Percentiles rank a stretch among this genome's conserved stretches.
Conservation (phyloP, 495 filamentous ascomycete species). For the Penicillium canescens region DNA sequence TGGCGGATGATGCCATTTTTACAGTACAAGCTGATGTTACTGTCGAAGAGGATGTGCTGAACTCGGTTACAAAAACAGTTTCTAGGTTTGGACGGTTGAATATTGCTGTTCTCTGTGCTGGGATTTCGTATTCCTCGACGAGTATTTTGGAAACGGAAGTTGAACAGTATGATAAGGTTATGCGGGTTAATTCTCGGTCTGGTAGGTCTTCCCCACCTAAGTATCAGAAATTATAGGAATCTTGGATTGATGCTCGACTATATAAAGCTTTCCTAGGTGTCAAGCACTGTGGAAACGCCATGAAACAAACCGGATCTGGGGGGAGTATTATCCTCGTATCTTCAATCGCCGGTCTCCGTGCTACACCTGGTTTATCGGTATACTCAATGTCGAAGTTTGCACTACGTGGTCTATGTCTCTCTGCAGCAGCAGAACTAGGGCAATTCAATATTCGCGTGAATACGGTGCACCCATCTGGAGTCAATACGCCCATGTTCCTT, state of each 20-base stretch:
- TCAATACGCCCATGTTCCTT: slow-evolving; percentile 18
- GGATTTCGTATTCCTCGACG: slow-evolving; percentile 16
- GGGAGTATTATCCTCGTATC: slow-evolving; percentile 21
- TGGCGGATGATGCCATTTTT: slow-evolving; percentile 7
- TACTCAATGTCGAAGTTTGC: slow-evolving; percentile 22
- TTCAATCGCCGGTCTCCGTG: slow-evolving; percentile 23
- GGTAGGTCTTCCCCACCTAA: slow-evolving; percentile 5
- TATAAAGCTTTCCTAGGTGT: slow-evolving; percentile 10
- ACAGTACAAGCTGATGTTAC: slow-evolving; percentile 22
- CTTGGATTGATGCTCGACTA: neutral
- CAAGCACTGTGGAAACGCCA: slow-evolving; percentile 14
- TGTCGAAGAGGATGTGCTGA: slow-evolving; percentile 13
- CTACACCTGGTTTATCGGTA: slow-evolving; percentile 17
- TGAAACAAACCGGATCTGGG: slow-evolving; percentile 16
- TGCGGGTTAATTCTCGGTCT: slow-evolving; percentile 20
- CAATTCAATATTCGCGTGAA: slow-evolving; percentile 22
- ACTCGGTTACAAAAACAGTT: slow-evolving; percentile 5
- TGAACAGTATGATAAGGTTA: slow-evolving; percentile 19
- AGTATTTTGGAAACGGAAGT: slow-evolving; percentile 19
- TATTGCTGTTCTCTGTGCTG: slow-evolving; percentile 15
- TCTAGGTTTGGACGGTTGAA: slow-evolving; percentile 16
- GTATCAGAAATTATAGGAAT: neutral
- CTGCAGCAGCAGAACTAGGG: slow-evolving; percentile 18
- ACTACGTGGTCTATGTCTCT: slow-evolving; percentile 17
- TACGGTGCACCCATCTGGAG: slow-evolving; percentile 20